Base-by-base conservation (phyloP, 495 filamentous ascomycete genomes). In the Trichoderma reesei region DNA sequence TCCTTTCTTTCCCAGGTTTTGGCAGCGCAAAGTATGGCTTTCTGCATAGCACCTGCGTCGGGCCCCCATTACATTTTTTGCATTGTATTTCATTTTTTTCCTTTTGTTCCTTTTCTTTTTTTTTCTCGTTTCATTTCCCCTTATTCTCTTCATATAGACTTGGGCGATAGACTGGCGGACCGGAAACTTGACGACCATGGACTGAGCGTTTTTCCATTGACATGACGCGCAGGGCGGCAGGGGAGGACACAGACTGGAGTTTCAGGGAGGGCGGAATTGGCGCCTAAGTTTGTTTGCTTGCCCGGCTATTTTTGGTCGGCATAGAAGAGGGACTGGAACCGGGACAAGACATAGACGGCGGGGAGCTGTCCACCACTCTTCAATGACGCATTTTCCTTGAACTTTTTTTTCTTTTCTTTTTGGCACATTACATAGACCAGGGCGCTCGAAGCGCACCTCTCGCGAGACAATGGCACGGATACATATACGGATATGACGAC, bases 61-160 rank as follows among this genome's bases (percentile, higher is more conserved):
- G n/a, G n/a, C n/a, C n/a, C n/a, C n/a, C n/a, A n/a, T 51, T 20
- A 18, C n/a, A 26, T 51, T 51, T 26, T 18, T 10, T 18, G 16
- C 26, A 18, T 20, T 46, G 8, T 18, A 4, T 8, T 51, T 26
- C 31, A 5, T 51, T 26, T 54, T 67, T 63, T 62, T 62, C 42
- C 67, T 67, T 66, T 61, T 70, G 18, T 13, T 14, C 67, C 37
- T 39, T 39, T 67, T 63, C 65, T 67, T 65, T 69, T 64, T 59
- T 36, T 68, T 67, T 70, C 46, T 68, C 8, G 1, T 54, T 48
- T 18, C 6, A 9, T 16, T 54, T 14, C 11, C 26, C 34, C 20
- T 56, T 56, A 11, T 9, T 56, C 16, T n/a, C n/a, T 31, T 16
- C 20, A 33, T 34, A 56, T 56, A 56, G 51, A 56, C 51, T 33